A percentile compares a stretch with the other conserved stretches of the same genome.
Evolutionary conservation across 1,284 basidiomycete species (phyloP).

Genomic region (Moesziomyces sp.): DNA sequence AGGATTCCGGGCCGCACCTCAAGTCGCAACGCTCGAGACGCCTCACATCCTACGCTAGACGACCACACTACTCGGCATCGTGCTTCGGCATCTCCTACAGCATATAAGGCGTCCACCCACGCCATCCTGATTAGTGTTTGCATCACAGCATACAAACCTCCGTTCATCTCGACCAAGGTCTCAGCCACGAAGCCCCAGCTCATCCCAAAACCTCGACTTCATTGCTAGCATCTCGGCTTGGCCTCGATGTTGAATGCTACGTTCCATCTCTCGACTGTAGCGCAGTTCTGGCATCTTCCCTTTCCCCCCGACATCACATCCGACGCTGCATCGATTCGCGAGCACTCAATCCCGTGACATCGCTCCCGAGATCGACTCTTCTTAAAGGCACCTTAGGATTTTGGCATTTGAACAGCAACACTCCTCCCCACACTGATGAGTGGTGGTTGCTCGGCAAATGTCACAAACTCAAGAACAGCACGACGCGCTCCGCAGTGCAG

Average conservation of each 20-base stretch:
- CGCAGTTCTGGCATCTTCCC: not conserved
- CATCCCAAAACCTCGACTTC: not conserved
- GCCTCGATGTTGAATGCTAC: constrained; percentile 12
- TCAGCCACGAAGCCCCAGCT: not conserved
- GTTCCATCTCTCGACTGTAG: not conserved
- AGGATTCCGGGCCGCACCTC: not conserved
- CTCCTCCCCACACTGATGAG: not conserved
- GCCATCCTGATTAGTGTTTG: not conserved
- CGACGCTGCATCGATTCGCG: not conserved
- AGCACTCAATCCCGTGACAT: not conserved
- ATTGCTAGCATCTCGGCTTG: constrained; percentile 2
- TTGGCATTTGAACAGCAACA: not conserved
- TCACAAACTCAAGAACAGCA: not conserved
- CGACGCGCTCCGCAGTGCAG: not conserved
- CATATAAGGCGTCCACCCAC: not conserved
- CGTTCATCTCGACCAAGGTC: not conserved
- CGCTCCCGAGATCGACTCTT: not conserved
- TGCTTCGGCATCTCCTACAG: not conserved
- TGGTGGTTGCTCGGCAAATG: not conserved
- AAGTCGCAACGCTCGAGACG: too few species aligned
- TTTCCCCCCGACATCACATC: constrained; percentile 1
- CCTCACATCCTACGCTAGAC: too few species aligned
- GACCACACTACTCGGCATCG: too few species aligned
- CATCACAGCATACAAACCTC: not conserved
- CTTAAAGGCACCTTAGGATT: not conserved